Conservation (phyloP, 352 stramenopile species). For the Phytophthora nicotianae region DNA sequence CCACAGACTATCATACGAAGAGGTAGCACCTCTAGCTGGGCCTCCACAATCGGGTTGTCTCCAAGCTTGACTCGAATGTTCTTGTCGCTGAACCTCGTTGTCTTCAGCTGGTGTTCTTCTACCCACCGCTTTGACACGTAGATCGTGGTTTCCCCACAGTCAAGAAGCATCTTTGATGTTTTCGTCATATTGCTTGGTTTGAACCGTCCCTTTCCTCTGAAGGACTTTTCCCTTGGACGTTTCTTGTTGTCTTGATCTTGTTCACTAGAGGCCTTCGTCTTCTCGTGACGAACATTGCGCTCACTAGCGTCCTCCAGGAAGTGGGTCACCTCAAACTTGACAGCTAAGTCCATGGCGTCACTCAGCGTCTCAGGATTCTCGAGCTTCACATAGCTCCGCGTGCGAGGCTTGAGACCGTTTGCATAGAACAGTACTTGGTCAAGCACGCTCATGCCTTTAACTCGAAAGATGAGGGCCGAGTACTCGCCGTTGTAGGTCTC, state of each 20-base stretch:
- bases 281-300: not conserved
- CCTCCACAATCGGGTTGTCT: not conserved
- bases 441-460: conserved; percentile 7
- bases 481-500: conserved; percentile 9
- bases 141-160: not conserved
- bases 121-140: not conserved
- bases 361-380: conserved; percentile 5
- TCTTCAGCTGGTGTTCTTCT: not conserved
- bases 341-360: conserved; percentile 8
- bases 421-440: conserved; percentile 6
- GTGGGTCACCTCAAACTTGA: conserved; percentile 13
- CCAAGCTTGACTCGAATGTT: not conserved
- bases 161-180: not conserved
- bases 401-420: conserved; percentile 5
- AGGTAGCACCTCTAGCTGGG: not conserved
- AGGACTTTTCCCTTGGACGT: not conserved
- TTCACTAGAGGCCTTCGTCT: not conserved
- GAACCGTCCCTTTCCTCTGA: not conserved
- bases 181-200: not conserved
- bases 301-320: not conserved
- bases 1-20: not conserved
- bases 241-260: not conserved
- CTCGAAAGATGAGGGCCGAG: not conserved
- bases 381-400: conserved; percentile 6
- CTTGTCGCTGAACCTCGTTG: not conserved